phyloP scores from a whole-genome alignment of 2,329 filamentous ascomycete species.

The Diaporthe sp. region DNA sequence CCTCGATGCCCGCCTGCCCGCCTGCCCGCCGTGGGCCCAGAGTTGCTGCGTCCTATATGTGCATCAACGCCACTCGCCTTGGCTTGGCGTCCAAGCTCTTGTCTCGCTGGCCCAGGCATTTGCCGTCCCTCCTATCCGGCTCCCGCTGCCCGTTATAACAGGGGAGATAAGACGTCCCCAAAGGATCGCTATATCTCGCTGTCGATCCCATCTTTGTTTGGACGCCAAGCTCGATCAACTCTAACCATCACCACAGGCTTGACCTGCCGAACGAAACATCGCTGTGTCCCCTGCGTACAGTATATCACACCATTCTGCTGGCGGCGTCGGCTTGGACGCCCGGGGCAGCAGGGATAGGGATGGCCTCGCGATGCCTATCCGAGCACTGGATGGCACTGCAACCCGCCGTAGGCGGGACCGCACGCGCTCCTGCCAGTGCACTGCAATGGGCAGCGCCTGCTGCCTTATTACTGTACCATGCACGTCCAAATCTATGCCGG shows the following conservation, averaged over 20 bases:
- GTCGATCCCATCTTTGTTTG: constrained; percentile 40
- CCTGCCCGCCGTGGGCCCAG: background rate
- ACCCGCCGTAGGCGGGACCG: constrained; percentile 11
- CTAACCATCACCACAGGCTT: constrained; percentile 30
- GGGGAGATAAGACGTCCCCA: constrained; percentile 33
- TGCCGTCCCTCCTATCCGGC: constrained; percentile 25
- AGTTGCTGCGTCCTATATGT: constrained; percentile 3
- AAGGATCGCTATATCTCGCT: constrained; percentile 30
- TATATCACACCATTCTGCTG: constrained; percentile 18
- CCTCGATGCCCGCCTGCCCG: constrained; percentile 1
- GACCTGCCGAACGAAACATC: constrained; percentile 31
- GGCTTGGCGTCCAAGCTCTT: constrained; percentile 22
- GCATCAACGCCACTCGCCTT: constrained; percentile 24
- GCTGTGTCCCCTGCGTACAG: background rate
- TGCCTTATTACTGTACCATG: constrained; percentile 20
- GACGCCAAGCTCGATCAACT: constrained; percentile 38
- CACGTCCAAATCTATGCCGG: constrained; percentile 36
- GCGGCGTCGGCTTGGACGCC: constrained; percentile 28
- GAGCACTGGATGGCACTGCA: constrained; percentile 24
- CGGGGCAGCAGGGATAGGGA: constrained; percentile 18
- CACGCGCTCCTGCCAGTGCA: constrained; percentile 17
- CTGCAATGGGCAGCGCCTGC: constrained; percentile 33
- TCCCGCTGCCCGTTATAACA: constrained; percentile 31
- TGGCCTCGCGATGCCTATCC: constrained; percentile 22
- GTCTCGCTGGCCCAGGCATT: constrained; percentile 3